phyloP scores from a whole-genome alignment of 2,329 filamentous ascomycete genomes.

The Hirsutella rhossiliensis region DNA sequence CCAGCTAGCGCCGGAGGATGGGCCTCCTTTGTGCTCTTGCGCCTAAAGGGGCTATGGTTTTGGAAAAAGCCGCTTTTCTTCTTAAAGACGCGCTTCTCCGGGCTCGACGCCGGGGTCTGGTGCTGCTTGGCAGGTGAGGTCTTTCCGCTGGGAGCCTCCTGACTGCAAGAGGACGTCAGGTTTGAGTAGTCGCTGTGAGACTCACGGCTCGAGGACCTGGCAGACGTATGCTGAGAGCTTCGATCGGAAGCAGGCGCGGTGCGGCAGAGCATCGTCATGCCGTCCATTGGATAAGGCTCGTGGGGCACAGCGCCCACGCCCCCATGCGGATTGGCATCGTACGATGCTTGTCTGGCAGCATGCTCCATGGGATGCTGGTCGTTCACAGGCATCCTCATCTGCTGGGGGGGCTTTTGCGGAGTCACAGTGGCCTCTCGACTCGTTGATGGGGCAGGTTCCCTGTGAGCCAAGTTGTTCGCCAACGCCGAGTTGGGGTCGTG shows the following conservation, averaged over 20 bases:
- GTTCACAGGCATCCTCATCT: conserved; percentile 7
- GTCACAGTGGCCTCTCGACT: conserved; percentile 39
- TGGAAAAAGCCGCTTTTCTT: conserved; percentile 83
- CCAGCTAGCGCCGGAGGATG: conserved; percentile 26
- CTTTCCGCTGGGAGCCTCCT: conserved; percentile 64
- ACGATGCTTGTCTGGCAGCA: conserved; percentile 10
- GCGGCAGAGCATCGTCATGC: conserved; percentile 95
- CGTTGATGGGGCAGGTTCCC: conserved; percentile 30
- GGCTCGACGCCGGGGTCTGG: conserved; percentile 31
- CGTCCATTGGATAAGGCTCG: conserved; percentile 87
- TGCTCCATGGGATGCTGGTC: conserved; percentile 10
- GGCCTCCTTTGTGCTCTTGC: conserved; percentile 75
- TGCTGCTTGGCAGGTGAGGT: conserved; percentile 61
- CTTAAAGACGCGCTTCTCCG: conserved; percentile 56
- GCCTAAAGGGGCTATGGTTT: conserved; percentile 81
- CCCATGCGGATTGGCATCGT: conserved; percentile 41
- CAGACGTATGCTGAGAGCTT: conserved; percentile 39
- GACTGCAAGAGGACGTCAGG: conserved; percentile 77
- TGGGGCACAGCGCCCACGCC: conserved; percentile 65
- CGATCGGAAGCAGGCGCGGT: conserved; percentile 52
- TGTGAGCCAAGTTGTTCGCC: conserved; percentile 55
- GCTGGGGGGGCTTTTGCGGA: conserved; percentile 29
- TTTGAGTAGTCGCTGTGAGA: conserved; percentile 87
- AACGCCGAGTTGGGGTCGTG: conserved; percentile 72
- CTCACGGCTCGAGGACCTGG: conserved; percentile 71